These are phyloP conservation scores for Penicillium verhagenii DNA, from an alignment of 495 filamentous ascomycete genomes.

Conservation along the genomic window DNA sequence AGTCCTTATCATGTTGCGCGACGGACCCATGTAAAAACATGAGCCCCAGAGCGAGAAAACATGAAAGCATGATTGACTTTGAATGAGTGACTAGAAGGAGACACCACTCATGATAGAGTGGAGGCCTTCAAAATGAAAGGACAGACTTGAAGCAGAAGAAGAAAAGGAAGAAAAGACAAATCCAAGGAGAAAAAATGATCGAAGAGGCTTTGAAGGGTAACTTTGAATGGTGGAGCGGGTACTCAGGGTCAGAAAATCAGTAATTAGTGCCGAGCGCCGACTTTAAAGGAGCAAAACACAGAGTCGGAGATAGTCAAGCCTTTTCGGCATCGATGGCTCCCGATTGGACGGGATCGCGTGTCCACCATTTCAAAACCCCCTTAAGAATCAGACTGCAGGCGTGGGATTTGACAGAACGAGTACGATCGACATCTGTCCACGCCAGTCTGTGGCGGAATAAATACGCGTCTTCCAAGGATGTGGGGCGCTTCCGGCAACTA, in stretches of 20 bases:
- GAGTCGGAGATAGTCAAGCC: neutral
- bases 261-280: neutral
- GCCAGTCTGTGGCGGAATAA: neutral
- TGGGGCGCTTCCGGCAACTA: neutral
- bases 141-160: neutral
- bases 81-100: neutral
- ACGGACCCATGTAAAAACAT: neutral
- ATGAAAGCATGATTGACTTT: neutral
- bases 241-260: neutral
- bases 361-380: neutral
- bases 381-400: neutral
- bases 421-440: neutral
- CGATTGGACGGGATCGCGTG: constrained; percentile 1
- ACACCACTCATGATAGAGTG: neutral
- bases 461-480: constrained; percentile 8
- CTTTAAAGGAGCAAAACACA: neutral
- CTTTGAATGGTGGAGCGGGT: neutral
- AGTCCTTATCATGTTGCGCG: neutral
- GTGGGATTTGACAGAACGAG: neutral
- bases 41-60: neutral
- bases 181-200: no score
- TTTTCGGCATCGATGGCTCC: neutral
- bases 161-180: neutral
- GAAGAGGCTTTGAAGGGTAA: neutral
- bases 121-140: neutral